Base-by-base conservation (phyloP, 2,329 filamentous ascomycete species). In the Ceratocystis alfenasii region DNA sequence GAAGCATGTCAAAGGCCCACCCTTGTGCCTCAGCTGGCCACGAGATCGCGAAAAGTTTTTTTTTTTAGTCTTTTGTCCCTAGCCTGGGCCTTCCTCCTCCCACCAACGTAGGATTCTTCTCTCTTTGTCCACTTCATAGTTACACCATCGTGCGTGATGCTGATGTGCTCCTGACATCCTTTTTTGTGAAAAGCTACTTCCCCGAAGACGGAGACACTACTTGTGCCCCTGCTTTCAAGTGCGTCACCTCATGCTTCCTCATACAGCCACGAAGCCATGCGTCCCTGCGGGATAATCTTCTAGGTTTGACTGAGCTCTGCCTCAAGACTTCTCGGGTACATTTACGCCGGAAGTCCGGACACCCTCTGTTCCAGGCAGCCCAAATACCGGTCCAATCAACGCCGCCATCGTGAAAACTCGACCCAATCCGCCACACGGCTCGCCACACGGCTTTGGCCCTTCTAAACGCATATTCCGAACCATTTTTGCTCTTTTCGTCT, bases 31-130 rank as follows among this genome's bases (percentile, higher is more conserved):
- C 53, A 57, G 25, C 53, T 57, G 53, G 17, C 25, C 53, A 57
- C 53, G 10, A 57, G 48, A 57, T 7, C 53, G 53, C 30, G 53
- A 57, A 57, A 57, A 30, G 25, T 57, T 30, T 57, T 57, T 57
- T 57, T 57, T 8, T 12, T 50, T 22, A 22, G 36, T 41, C 36
- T 15, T 41, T 41, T 12, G 36, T 41, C 36, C 36, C 36, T 41
- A 41, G 3, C 36, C 30, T 33, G 6, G 6, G 6, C 30, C 30
- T 33, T 33, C 12, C 45, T 20, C 45, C 48, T 50, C 48, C 22
- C 22, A 20, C n/a, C 48, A 12, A 3, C 12, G n/a, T 12, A 50
- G n/a, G 20, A 50, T 50, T 50, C 12, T 12, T 50, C 48, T 50
- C 17, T 20, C 48, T 25, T 22, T 50, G 10, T 25, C 48, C 48